Base-by-base conservation (phyloP, 2,329 filamentous ascomycete species). In the Chaetothyriales sp. region DNA sequence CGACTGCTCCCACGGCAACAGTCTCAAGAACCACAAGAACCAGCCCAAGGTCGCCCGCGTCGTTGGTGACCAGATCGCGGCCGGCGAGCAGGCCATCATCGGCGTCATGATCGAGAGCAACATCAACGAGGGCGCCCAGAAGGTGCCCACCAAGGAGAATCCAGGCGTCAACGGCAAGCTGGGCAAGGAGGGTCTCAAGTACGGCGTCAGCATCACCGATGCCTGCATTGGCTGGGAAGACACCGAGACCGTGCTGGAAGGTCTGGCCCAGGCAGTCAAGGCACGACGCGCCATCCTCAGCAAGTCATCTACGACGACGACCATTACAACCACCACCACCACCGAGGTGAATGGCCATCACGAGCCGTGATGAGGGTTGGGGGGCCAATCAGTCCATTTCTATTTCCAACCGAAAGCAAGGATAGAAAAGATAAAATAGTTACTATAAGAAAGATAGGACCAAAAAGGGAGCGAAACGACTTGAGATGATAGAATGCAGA, bases 91-190 rank as follows among this genome's bases (percentile, higher is more conserved):
- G 53, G 83, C 80, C 57, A 94, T 98, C 62, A 79, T 96, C 58
- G 92, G 89, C 66, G 87, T 96, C 64, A 98, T 98, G 90, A 94
- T 98, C 61, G 90, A 98, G 74, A 95, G 87, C 64, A 90, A 96
- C 71, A 90, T 96, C 75, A 81, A 90, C 68, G 92, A 95, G 71
- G 81, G 79, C 62, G 86, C 82, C 74, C 84, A 88, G 65, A 95
- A 95, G 73, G 86, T 94, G 1, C 87, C 88, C 3, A 15, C 19
- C 44, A 12, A 12, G 42, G 5, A 48, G 42, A 20, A 32, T 7
- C 15, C 19, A 25, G 8, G 42, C 2, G 9, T 18, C n/a, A 18
- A 42, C 26, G 32, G 10, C 3, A 25, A 46, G 18, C 60, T 63
- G 50, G 63, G 63, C 50, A 63, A 63, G 51, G 53, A 56, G 8